These are phyloP conservation scores for Entomortierella chlamydospora DNA, from an alignment of 192 early-diverging fungal genomes.

Conservation along the genomic window DNA sequence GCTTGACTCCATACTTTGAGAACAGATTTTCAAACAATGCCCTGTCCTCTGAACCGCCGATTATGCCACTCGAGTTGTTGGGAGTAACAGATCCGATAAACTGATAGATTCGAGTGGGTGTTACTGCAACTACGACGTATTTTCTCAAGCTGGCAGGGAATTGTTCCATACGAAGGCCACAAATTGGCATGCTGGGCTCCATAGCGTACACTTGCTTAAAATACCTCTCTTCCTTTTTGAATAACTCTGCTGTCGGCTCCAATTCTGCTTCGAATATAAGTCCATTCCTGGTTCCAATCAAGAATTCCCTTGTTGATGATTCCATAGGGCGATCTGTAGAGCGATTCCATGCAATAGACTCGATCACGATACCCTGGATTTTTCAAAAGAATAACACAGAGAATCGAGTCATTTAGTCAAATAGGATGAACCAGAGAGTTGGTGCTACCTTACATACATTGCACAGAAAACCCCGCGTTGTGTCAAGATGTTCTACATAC, in stretches of 20 bases:
- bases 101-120: constrained; percentile 91
- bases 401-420: too few species aligned
- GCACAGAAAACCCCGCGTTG: too few species aligned
- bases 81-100: constrained; percentile 79
- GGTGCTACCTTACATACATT: too few species aligned
- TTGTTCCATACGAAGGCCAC: constrained; percentile 84
- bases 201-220: constrained; percentile 80
- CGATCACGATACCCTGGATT: constrained; percentile 77
- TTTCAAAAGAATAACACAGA: too few species aligned
- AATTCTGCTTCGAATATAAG: constrained; percentile 91
- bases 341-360: constrained; percentile 93
- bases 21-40: constrained; percentile 87
- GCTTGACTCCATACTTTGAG: constrained; percentile 70
- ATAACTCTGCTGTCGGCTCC: constrained; percentile 86
- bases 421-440: too few species aligned
- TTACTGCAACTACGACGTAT: constrained; percentile 85
- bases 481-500: too few species aligned
- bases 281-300: constrained; percentile 89
- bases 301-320: constrained; percentile 81
- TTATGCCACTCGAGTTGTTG: constrained; percentile 40
- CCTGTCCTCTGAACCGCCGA: constrained; percentile 61
- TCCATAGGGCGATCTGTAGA: constrained; percentile 58
- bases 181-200: constrained; percentile 77
- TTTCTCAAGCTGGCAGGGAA: constrained; percentile 79
- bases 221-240: constrained; percentile 85